Evolutionary conservation across 345 rosid species (phyloP), one percentile per base, ranked within the genome.

Genomic region (Mallotus nudiflorus): DNA sequence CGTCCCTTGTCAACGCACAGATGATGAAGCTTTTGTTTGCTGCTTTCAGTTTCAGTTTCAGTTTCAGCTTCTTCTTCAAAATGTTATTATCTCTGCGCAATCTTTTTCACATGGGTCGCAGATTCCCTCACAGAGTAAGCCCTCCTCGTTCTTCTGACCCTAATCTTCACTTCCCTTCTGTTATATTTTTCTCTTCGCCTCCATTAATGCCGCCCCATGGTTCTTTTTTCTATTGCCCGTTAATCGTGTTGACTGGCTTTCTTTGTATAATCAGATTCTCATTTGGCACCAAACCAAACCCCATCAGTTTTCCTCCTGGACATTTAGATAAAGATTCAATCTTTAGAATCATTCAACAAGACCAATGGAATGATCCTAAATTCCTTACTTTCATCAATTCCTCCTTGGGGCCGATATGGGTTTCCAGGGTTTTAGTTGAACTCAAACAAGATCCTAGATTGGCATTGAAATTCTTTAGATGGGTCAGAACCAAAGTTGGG

Each of bases 401-500:
- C 18, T 66, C 77, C 3, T 70, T 78, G 75, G 81, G 84, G 48
- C 84, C 90, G 12, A 60, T 83, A 46, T 83, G 83, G 86, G 88
- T 82, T 27, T 75, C 88, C 2, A 80, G 77, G 85, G 75, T 82
- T 78, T 78, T 87, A 75, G 71, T 80, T 62, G 84, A 76, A 62
- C 63, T 89, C 28, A 82, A 75, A 71, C 58, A 82, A 61, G 82
- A 89, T 25, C 90, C 95, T 0, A 77, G 67, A 14, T 82, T 80
- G 67, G 85, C 95, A 27, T 65, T 84, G 73, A 84, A 86, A 72
- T 83, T 89, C 84, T 89, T 89, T 82, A 84, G 67, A 40, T 77
- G 88, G 90, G 86, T 83, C 9, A 86, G 72, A 79, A 73, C 68
- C 62, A 80, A 60, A 20, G 39, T 54, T 62, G 83, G 83, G 78